Evolutionary conservation across 768 basidiomycete genomes (phyloP).

Genomic region (Crucibulum laeve): DNA sequence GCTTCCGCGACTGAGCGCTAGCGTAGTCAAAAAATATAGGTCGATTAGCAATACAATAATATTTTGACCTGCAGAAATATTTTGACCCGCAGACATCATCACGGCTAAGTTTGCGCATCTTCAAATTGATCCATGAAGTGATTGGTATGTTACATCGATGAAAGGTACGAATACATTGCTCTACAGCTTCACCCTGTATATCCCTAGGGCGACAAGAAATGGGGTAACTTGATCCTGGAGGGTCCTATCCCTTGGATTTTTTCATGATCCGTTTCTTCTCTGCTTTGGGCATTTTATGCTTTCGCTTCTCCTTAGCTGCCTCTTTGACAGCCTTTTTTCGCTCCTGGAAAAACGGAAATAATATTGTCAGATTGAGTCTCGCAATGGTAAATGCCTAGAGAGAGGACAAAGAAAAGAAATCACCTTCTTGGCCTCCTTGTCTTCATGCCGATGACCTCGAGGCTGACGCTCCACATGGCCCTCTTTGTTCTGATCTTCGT

Average conservation of each 20-base stretch:
- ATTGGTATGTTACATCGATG: too few relatives aligned
- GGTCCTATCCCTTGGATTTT: slow-evolving; percentile 28
- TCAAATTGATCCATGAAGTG: too few relatives aligned
- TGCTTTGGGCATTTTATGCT: slow-evolving; percentile 92
- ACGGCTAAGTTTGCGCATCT: too few relatives aligned
- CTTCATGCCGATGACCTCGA: slow-evolving; percentile 90
- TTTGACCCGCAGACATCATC: too few relatives aligned
- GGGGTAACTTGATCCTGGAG: slow-evolving; percentile 5
- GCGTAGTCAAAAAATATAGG: too few relatives aligned
- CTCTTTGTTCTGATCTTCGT: slow-evolving; percentile 30
- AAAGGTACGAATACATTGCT: too few relatives aligned
- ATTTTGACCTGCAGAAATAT: too few relatives aligned
- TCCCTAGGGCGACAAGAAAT: neutral
- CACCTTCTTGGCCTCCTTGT: slow-evolving; percentile 88
- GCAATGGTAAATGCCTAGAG: neutral
- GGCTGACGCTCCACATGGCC: slow-evolving; percentile 52
- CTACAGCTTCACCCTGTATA: neutral
- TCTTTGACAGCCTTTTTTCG: slow-evolving; percentile 88
- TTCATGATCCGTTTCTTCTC: slow-evolving; percentile 90
- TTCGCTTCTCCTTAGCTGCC: slow-evolving; percentile 82
- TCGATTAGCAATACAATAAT: too few relatives aligned
- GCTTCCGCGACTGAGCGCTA: neutral
- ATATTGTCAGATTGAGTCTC: neutral
- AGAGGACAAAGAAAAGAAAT: slow-evolving; percentile 9
- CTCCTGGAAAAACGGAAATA: slow-evolving; percentile 48